These are phyloP conservation scores for Prunus yedoensis DNA, from an alignment of 331 rosid species.

Conservation along the genomic window DNA sequence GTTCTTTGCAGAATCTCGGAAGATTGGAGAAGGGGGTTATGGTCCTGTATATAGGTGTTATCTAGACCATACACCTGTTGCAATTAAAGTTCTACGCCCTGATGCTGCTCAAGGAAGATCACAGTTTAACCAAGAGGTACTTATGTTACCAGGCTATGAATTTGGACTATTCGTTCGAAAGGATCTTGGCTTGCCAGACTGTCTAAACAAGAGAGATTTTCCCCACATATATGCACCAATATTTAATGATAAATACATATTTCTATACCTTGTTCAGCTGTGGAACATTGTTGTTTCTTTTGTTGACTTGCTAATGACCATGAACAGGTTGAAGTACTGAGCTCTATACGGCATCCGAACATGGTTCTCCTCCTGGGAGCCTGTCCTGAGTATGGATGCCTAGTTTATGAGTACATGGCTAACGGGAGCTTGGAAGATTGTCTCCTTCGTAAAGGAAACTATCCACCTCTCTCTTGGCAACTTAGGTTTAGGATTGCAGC, in stretches of 20 bases:
- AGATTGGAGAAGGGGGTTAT: constrained; percentile 97
- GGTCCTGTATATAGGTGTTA: constrained; percentile 81
- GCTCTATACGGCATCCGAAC: constrained; percentile 95
- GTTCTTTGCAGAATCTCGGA: constrained; percentile 53
- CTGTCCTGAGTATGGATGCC: constrained; percentile 93
- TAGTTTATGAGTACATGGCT: constrained; percentile 89
- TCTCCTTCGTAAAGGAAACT: constrained; percentile 55
- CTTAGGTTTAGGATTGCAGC: constrained; percentile 80
- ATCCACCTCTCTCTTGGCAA: constrained; percentile 76
- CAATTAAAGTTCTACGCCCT: constrained; percentile 93
- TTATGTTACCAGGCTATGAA: background rate
- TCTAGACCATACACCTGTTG: constrained; percentile 84
- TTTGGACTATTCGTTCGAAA: background rate
- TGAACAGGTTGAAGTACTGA: constrained; percentile 77
- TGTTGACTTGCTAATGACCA: background rate
- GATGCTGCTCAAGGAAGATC: constrained; percentile 97
- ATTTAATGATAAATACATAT: too few relatives aligned
- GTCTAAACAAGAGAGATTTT: background rate
- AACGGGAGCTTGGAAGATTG: constrained; percentile 90
- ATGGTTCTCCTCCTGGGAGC: constrained; percentile 99
- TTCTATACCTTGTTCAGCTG: too few relatives aligned
- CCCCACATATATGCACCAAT: background rate
- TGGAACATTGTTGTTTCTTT: background rate
- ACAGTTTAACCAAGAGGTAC: constrained; percentile 89
- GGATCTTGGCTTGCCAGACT: background rate